Conservation (phyloP, 805 yeast genomes). For the Nakazawaea populi region DNA sequence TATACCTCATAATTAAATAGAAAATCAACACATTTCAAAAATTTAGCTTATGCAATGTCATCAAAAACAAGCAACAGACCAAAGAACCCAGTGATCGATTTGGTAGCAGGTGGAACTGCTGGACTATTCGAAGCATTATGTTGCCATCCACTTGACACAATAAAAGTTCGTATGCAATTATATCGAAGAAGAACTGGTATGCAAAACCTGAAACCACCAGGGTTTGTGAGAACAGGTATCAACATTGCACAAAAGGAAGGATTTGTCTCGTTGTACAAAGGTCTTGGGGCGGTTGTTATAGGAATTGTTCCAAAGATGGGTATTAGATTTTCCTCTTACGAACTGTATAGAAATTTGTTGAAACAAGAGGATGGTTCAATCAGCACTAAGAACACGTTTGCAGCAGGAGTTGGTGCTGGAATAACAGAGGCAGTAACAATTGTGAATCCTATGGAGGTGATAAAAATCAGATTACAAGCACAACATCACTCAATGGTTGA, state of each 20-base stretch:
- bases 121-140: conserved; percentile 96
- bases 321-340: conserved; percentile 90
- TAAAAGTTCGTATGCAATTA: conserved; percentile 95
- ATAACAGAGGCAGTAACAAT: conserved; percentile 90
- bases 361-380: conserved; percentile 57
- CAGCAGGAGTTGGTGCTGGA: conserved; percentile 98
- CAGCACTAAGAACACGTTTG: conserved; percentile 68
- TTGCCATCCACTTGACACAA: conserved; percentile 97
- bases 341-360: conserved; percentile 70
- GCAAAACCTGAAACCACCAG: conserved; percentile 60
- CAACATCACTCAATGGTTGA: conserved; percentile 88
- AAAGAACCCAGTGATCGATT: conserved; percentile 50
- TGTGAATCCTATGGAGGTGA: conserved; percentile 97
- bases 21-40: no score
- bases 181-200: conserved; percentile 47
- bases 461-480: conserved; percentile 92
- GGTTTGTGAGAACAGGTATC: conserved; percentile 78
- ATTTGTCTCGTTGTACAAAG: conserved; percentile 83
- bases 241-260: conserved; percentile 77
- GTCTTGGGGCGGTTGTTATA: conserved; percentile 93
- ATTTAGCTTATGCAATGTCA: background rate
- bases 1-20: no score
- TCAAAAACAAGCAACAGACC: conserved; percentile 12
- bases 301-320: conserved; percentile 99
- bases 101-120: conserved; percentile 94